Evolutionary conservation across 2,329 filamentous ascomycete species (phyloP).

Genomic region (Fusarium sp.): DNA sequence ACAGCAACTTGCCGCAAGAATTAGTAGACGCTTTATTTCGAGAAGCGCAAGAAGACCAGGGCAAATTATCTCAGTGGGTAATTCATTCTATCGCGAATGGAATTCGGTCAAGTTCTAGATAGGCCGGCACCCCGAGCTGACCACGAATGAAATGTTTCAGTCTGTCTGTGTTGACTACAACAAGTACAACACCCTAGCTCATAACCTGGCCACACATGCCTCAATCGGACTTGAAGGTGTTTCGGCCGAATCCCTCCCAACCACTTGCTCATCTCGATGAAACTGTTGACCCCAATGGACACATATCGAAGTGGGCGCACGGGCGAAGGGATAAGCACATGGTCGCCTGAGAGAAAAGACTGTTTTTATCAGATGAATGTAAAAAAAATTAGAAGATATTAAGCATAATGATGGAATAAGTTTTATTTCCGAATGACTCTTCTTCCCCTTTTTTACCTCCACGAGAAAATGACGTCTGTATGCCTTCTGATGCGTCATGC

Average conservation of each 20-base stretch:
- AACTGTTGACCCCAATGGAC: background rate
- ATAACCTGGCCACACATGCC: background rate
- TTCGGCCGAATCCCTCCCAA: background rate
- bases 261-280: background rate
- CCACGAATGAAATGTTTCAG: background rate
- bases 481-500: background rate
- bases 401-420: background rate
- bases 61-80: background rate
- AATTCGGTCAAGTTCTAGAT: background rate
- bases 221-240: background rate
- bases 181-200: background rate
- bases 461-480: background rate
- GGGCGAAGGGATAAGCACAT: background rate
- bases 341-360: background rate
- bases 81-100: background rate
- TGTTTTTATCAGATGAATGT: background rate
- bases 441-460: background rate
- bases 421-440: background rate
- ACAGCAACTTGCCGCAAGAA: background rate
- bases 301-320: background rate
- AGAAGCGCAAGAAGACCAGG: background rate
- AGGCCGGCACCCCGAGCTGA: background rate
- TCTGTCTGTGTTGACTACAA: background rate
- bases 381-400: background rate
- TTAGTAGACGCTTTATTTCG: background rate